Evolutionary conservation across 2,329 filamentous ascomycete genomes (phyloP).

Genomic region (Calonectria henricotiae): DNA sequence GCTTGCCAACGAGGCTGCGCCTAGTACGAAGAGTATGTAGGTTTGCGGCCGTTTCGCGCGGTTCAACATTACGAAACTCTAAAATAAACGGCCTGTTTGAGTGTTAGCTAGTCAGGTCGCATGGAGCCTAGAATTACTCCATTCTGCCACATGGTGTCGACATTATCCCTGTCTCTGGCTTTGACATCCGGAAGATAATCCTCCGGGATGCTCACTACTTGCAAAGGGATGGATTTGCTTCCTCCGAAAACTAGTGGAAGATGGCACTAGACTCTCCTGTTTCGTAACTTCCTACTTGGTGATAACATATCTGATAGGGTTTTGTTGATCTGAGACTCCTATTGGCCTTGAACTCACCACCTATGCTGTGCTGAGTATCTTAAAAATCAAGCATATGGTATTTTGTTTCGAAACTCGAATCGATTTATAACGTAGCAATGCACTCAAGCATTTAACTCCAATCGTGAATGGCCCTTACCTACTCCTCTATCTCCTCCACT

Average conservation of each 20-base stretch:
- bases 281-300: background rate
- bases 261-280: background rate
- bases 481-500: background rate
- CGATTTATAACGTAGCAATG: background rate
- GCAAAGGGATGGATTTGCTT: background rate
- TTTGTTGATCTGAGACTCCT: background rate
- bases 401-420: background rate
- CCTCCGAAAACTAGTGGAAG: constrained; percentile 1
- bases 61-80: constrained; percentile 5
- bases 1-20: background rate
- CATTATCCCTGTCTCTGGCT: constrained; percentile 1
- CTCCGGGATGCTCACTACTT: background rate
- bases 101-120: background rate
- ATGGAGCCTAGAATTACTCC: background rate
- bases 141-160: background rate
- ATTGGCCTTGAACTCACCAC: background rate
- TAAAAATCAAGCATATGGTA: background rate
- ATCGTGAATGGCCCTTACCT: background rate
- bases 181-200: constrained; percentile 2
- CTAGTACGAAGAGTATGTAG: background rate
- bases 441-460: background rate
- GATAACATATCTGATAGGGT: background rate
- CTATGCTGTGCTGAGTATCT: background rate
- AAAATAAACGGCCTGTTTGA: constrained; percentile 11
- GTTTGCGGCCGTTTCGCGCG: background rate